A percentile compares a stretch with the other conserved stretches of the same genome.
phyloP scores from a whole-genome alignment of 2,329 filamentous ascomycete genomes.

The Beauveria medogensis region DNA sequence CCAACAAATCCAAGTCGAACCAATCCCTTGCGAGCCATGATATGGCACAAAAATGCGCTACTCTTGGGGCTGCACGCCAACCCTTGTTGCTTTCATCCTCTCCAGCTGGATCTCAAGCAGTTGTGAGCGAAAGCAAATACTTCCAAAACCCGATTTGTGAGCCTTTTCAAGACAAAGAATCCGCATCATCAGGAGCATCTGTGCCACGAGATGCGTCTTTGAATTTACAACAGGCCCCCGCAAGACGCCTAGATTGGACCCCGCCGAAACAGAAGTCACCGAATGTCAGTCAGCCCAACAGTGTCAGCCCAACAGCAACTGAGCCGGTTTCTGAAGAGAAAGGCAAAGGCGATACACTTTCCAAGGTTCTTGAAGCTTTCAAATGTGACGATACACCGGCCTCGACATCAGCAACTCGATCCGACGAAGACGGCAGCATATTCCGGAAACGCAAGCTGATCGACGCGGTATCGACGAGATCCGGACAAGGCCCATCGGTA shows the following conservation, averaged over 20 bases:
- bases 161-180: background rate
- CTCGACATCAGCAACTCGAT: slow-evolving; percentile 12
- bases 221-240: slow-evolving; percentile 40
- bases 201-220: slow-evolving; percentile 22
- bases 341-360: slow-evolving; percentile 29
- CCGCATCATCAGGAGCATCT: no score
- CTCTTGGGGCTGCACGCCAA: background rate
- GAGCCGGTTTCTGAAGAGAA: background rate
- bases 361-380: slow-evolving; percentile 35
- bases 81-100: slow-evolving; percentile 1
- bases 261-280: slow-evolving; percentile 42
- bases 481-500: slow-evolving; percentile 11
- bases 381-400: slow-evolving; percentile 24
- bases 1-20: background rate
- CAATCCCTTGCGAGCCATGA: background rate
- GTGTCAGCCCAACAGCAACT: slow-evolving; percentile 16
- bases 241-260: slow-evolving; percentile 59
- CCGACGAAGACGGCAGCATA: slow-evolving; percentile 24
- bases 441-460: slow-evolving; percentile 50
- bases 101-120: background rate
- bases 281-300: slow-evolving; percentile 22
- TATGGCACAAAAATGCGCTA: background rate
- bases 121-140: background rate
- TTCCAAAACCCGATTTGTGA: background rate
- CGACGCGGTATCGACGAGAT: slow-evolving; percentile 35